These are phyloP conservation scores for Cyathus olla DNA, from an alignment of 1,284 basidiomycete genomes.

Conservation along the genomic window DNA sequence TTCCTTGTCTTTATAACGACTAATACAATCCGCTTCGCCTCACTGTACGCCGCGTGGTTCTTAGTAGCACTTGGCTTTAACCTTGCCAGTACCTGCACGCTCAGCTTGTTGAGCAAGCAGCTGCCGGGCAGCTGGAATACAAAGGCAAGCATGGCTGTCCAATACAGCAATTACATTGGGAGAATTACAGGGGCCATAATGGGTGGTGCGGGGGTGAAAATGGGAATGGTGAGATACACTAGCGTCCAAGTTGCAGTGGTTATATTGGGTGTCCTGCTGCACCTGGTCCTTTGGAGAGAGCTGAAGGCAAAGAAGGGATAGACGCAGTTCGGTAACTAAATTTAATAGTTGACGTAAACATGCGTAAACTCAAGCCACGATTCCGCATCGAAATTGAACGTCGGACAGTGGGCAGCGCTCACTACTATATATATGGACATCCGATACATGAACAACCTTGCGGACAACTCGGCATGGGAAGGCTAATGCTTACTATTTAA, in stretches of 20 bases:
- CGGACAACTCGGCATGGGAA: too few relatives aligned
- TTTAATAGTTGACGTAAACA: too few relatives aligned
- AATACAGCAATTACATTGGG: constrained; percentile 76
- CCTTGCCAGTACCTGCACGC: constrained; percentile 72
- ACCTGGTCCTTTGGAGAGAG: constrained; percentile 67
- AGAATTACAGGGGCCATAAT: constrained; percentile 73
- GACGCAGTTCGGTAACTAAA: too few relatives aligned
- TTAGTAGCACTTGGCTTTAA: constrained; percentile 78
- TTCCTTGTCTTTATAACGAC: constrained; percentile 58
- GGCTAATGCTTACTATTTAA: too few relatives aligned
- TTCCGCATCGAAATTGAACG: too few relatives aligned
- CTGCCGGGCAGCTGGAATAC: constrained; percentile 72
- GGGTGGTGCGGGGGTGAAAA: constrained; percentile 74
- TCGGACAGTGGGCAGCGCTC: too few relatives aligned
- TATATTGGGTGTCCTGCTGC: constrained; percentile 65
- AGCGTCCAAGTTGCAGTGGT: constrained; percentile 73
- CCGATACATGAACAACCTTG: too few relatives aligned
- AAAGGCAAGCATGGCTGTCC: constrained; percentile 65
- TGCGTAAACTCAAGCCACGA: too few relatives aligned
- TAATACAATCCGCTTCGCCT: constrained; percentile 57
- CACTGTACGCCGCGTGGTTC: constrained; percentile 75
- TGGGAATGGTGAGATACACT: constrained; percentile 73
- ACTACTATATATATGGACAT: too few relatives aligned
- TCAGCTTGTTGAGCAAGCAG: constrained; percentile 76
- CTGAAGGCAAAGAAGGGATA: constrained; percentile 75